A percentile compares a stretch with the other conserved stretches of the same genome.
phyloP scores from a whole-genome alignment of 2,329 filamentous ascomycete species.

The Pseudohalonectria lignicola region DNA sequence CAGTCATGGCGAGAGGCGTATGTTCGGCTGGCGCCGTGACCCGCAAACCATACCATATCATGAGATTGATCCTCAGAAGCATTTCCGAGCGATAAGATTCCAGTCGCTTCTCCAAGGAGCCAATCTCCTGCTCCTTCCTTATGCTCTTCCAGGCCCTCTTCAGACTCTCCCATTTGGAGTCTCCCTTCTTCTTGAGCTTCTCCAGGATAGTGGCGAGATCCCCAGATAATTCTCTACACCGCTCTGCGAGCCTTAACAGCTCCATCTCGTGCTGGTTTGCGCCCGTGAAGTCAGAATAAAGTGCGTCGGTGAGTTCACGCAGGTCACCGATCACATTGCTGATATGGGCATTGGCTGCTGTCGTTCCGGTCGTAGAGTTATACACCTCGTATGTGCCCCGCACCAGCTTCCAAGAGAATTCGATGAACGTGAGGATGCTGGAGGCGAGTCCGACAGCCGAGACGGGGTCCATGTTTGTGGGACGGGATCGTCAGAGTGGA shows the following conservation, averaged over 20 bases:
- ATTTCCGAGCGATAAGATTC: not conserved
- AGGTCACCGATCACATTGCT: not conserved
- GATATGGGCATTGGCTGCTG: not conserved
- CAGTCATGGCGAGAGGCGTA: not conserved
- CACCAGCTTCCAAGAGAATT: conserved; percentile 29
- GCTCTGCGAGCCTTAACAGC: not conserved
- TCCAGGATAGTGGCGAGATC: not conserved
- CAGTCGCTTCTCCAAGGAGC: not conserved
- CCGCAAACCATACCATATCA: not conserved
- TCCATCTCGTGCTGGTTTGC: not conserved
- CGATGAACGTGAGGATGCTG: conserved; percentile 31
- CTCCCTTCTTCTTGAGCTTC: not conserved
- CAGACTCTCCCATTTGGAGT: not conserved
- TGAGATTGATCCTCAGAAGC: not conserved
- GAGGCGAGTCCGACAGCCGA: conserved; percentile 30
- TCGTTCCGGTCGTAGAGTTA: conserved; percentile 28
- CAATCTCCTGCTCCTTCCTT: not conserved
- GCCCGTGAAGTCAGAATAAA: not conserved
- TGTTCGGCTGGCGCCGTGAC: no score
- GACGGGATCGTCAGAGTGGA: no score
- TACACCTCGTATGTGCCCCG: conserved; percentile 30
- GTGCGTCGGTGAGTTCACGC: not conserved
- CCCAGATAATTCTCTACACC: not conserved
- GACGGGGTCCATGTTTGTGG: conserved; percentile 9
- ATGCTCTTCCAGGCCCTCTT: not conserved